phyloP scores from a whole-genome alignment of 2,329 filamentous ascomycete genomes.

The Aspergillus viridinutans region DNA sequence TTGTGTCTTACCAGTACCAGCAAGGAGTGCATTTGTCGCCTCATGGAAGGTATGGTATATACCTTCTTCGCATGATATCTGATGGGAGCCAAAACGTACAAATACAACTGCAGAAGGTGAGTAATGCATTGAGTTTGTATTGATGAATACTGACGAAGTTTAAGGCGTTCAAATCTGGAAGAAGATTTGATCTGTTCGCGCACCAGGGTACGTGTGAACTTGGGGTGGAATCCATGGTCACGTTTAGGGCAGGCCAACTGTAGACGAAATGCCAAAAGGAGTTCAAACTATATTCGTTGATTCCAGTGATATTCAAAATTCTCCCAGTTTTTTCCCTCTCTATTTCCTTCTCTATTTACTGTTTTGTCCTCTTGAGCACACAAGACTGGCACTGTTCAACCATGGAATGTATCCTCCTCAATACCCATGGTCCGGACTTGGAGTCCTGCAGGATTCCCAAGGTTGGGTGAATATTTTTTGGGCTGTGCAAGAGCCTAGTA shows the following conservation, averaged over 20 bases:
- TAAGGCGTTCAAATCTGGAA: background rate
- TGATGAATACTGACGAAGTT: no score
- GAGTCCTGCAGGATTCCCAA: constrained; percentile 18
- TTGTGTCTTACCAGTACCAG: background rate
- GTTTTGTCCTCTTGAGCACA: background rate
- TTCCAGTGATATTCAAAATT: background rate
- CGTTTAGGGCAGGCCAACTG: background rate
- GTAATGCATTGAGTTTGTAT: background rate
- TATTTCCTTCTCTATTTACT: background rate
- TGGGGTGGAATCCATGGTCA: background rate
- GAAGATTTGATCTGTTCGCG: background rate
- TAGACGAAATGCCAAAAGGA: background rate
- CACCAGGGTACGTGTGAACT: background rate
- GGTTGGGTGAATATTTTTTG: background rate
- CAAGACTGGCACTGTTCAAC: background rate
- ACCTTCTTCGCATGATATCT: background rate
- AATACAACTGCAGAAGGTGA: background rate
- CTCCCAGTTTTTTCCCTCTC: no score
- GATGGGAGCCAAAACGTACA: background rate
- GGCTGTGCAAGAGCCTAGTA: constrained; percentile 28
- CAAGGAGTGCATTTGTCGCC: background rate
- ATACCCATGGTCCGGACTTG: background rate
- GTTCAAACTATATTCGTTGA: background rate
- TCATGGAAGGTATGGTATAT: background rate
- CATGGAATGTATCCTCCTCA: background rate